Base-by-base conservation (phyloP, 768 basidiomycete species). In the Coprinopsis marcescibilis region DNA sequence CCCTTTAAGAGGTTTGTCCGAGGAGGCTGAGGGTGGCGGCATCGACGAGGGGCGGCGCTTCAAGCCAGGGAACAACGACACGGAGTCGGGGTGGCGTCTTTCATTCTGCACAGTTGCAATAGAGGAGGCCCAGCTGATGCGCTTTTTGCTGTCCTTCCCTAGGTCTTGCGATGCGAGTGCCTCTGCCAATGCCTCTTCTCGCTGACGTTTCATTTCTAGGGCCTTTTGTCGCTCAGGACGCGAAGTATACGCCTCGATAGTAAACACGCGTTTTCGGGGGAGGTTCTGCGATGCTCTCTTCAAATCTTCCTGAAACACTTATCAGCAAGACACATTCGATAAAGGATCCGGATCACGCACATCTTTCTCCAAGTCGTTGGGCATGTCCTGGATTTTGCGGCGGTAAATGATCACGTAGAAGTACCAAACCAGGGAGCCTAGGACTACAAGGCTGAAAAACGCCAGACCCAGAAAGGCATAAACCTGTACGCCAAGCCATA, bases 91-190 rank as follows among this genome's bases (percentile, higher is more conserved):
- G n/a, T n/a, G n/a, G n/a, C n/a, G n/a, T 27, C 23, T 36, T 8
- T 47, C 51, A 10, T 43, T 51, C 21, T 59, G 55, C 17, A 58
- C 50, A 10, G 59, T 61, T 6, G 55, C 52, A 10, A 56, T 54
- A 4, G 58, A 61, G 10, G 61, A 58, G 1, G 64, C 62, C 61
- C 62, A 62, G 35, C 61, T 63, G 6, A 62, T 59, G n/a, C 60
- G n/a, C n/a, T n/a, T n/a, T 56, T 38, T 60, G 57, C 52, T 43
- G 55, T 47, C 20, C 55, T 27, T 33, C 45, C 39, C 41, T 51
- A 41, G 21, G 27, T 7, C 17, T 47, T 29, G 36, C 26, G 43
- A 30, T 21, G 19, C 32, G 49, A 29, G n/a, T n/a, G n/a, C n/a
- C n/a, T n/a, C n/a, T n/a, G n/a, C n/a, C n/a, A n/a, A n/a, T n/a